Conservation (phyloP, 2,329 filamentous ascomycete genomes). For the Ceratocystis cacaofunesta region DNA sequence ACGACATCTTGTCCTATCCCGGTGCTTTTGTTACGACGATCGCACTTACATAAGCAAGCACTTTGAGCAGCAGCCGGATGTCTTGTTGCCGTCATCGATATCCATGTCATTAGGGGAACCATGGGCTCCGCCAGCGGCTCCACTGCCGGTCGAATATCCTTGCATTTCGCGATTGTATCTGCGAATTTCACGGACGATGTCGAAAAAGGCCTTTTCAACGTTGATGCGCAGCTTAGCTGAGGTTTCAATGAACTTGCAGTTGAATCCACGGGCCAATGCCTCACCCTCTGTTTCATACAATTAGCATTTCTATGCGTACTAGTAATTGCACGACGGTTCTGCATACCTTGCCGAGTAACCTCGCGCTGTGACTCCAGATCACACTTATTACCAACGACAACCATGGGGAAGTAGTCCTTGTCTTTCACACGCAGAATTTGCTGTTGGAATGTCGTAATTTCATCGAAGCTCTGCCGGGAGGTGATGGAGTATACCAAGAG, state of each 20-base stretch:
- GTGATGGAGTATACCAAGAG: constrained; percentile 97
- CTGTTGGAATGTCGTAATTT: constrained; percentile 97
- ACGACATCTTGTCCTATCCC: not conserved
- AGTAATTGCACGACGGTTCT: constrained; percentile 4
- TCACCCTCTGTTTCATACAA: constrained; percentile 57
- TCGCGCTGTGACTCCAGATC: constrained; percentile 89
- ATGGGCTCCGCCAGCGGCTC: constrained; percentile 45
- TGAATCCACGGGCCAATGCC: constrained; percentile 69
- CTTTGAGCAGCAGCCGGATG: constrained; percentile 68
- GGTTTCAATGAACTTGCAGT: constrained; percentile 98
- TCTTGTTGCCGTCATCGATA: constrained; percentile 51
- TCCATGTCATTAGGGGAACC: constrained; percentile 62
- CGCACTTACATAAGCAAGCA: constrained; percentile 68
- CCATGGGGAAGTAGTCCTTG: constrained; percentile 99
- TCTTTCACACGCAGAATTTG: constrained; percentile 98
- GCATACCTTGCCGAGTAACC: constrained; percentile 77
- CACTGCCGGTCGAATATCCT: constrained; percentile 60
- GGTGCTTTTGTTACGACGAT: not conserved
- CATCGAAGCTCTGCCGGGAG: constrained; percentile 91
- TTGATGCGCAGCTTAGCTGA: constrained; percentile 97
- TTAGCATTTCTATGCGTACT: not conserved
- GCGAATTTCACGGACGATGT: constrained; percentile 93
- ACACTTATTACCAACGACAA: constrained; percentile 98
- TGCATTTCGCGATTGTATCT: constrained; percentile 98
- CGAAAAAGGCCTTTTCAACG: constrained; percentile 96